Evolutionary conservation across 176 grass and related monocot genomes (phyloP).

Genomic region (Carex scoparia): DNA sequence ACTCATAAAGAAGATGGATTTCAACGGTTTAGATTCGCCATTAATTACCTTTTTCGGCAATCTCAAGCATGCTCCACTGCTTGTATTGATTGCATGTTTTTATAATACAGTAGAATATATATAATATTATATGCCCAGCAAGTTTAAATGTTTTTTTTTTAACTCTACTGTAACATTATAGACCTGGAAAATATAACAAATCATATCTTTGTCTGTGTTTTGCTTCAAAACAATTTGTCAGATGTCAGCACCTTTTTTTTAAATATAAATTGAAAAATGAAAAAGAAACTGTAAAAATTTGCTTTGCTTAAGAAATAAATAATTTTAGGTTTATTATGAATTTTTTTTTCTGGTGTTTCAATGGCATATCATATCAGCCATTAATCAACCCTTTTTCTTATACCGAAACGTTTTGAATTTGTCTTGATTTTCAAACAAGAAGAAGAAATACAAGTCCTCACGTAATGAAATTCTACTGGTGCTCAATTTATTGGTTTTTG

Average conservation of each 20-base stretch:
- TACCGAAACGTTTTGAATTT: not conserved
- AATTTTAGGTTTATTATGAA: too few species aligned
- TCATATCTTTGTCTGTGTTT: not conserved
- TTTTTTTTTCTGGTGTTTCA: not conserved
- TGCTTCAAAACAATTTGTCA: too few species aligned
- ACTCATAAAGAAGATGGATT: too few species aligned
- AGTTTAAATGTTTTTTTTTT: not conserved
- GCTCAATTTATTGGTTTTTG: not conserved
- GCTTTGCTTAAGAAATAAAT: too few species aligned
- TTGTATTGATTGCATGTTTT: not conserved
- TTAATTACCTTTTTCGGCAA: not conserved
- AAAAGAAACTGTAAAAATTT: too few species aligned
- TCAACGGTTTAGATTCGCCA: not conserved
- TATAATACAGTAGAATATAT: not conserved
- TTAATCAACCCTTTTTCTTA: not conserved
- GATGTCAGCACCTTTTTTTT: too few species aligned
- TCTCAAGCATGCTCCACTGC: conserved; percentile 5
- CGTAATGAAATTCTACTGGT: too few species aligned
- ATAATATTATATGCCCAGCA: not conserved
- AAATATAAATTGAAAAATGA: too few species aligned
- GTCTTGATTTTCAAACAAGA: too few species aligned
- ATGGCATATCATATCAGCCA: not conserved
- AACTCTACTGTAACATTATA: not conserved
- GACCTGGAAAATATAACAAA: not conserved
- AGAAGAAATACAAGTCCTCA: too few species aligned